Evolutionary conservation across 2,329 filamentous ascomycete species (phyloP), one percentile per base, ranked within the genome.

Genomic region (Capronia americana): DNA sequence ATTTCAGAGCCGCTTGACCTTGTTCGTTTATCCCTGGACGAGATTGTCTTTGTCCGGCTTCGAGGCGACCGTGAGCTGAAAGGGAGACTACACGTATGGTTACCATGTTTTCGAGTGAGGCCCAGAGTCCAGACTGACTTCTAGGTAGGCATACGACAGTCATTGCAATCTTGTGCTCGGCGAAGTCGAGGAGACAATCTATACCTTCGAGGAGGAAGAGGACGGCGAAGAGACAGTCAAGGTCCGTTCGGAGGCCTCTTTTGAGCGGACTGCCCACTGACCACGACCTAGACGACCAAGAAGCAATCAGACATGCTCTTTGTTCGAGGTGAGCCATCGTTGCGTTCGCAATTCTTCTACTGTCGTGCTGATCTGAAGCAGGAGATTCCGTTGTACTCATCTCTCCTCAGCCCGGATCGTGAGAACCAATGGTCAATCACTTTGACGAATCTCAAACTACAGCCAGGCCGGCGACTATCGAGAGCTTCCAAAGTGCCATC

Each of bases 271-370:
- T n/a, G 32, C 41, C 41, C 8, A 55, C 41, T 69, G 10, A 59
- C 57, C 60, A 12, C 61, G 46, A 55, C 5, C 59, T 70, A 96
- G 91, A 97, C 93, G 14, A 88, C 95, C 69, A 96, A 94, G 82
- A 96, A 96, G 81, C 96, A 97, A 79, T 96, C 93, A 51, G 95
- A 98, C 78, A 99, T 99, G 95, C 83, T 99, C 23, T 99, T 99
- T 78, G 94, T 99, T 65, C 86, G 95, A 91, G 94, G 93, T 94
- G 81, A 69, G 86, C 79, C n/a, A 17, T 24, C 14, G 28, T 58
- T 26, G 23, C 14, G 28, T 58, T 26, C 3, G 23, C 46, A 38
- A 44, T 17, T 1, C n/a, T 51, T n/a, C n/a, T 4, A 34, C 11
- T 11, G 10, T 11, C 10, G 10, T 34, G 2, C 32, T 34, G 10